These are phyloP conservation scores for Thinopyrum elongatum DNA, from an alignment of 176 grass and related monocot genomes.

Conservation along the genomic window DNA sequence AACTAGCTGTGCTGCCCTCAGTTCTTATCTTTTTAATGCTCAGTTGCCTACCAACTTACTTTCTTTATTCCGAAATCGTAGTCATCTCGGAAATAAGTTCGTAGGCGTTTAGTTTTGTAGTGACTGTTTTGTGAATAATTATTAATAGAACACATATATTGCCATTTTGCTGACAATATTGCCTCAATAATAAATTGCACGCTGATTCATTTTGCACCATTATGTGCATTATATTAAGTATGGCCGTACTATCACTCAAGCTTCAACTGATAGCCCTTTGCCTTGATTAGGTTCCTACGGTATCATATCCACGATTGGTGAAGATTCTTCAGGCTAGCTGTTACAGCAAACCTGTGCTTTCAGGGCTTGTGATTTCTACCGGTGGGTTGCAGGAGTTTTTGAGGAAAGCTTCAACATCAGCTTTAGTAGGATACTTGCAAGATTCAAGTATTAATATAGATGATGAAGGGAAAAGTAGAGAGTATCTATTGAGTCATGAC, in stretches of 20 bases:
- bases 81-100: slow-evolving; percentile 18
- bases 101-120: neutral
- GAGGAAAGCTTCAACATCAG: slow-evolving; percentile 58
- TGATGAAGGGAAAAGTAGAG: slow-evolving; percentile 54
- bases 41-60: neutral
- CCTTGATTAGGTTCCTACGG: slow-evolving; percentile 56
- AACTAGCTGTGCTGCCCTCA: slow-evolving; percentile 15
- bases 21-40: slow-evolving; percentile 19
- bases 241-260: neutral
- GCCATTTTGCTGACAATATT: slow-evolving; percentile 11
- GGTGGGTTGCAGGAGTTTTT: slow-evolving; percentile 94
- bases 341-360: slow-evolving; percentile 81
- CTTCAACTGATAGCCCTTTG: slow-evolving; percentile 12
- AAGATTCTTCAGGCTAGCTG: slow-evolving; percentile 72
- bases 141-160: neutral
- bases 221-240: slow-evolving; percentile 7
- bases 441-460: slow-evolving; percentile 44
- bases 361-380: slow-evolving; percentile 91
- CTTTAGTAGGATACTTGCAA: slow-evolving; percentile 82
- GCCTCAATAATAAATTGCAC: slow-evolving; percentile 3
- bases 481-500: slow-evolving; percentile 58
- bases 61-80: neutral
- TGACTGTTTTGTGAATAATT: neutral
- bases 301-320: slow-evolving; percentile 86
- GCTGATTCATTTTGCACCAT: neutral